Evolutionary conservation across 176 grass and related monocot genomes (phyloP), one percentile per base, ranked within the genome.

Genomic region (Oryza rufipogon): DNA sequence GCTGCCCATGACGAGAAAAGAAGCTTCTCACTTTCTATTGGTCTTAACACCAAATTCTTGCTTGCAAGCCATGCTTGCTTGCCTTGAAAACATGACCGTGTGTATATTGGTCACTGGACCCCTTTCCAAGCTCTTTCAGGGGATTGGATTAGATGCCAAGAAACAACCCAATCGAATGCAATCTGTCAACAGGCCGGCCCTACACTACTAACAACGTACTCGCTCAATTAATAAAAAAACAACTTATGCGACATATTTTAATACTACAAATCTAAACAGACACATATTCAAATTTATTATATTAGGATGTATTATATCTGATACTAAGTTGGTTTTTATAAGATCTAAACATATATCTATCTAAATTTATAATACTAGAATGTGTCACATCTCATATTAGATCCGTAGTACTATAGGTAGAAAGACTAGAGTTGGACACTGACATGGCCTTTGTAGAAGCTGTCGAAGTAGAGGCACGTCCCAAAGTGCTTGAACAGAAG

Each of bases 401-500:
- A 30, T 32, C 2, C 2, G 2, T 32, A 32, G 30, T 32, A 3
- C 30, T 32, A 3, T 32, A 13, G 46, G 11, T 48, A 14, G 2
- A 32, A 32, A 32, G 3, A 49, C 5, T 52, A 52, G 49, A 17
- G 14, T 52, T 17, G 9, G 54, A 58, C 54, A 58, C 28, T 0
- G 44, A 93, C 93, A 89, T 88, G 54, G 75, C 85, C 91, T 83
- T 9, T 71, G 74, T 95, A 98, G 89, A 91, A 81, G 79, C 93
- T 88, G 72, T 98, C 75, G 52, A 90, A 98, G 83, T 95, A 98
- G 25, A 98, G 73, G 56, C 92, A 95, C 0, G 65, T 78, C 19
- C 88, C 91, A 4, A 90, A 98, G 69, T 95, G 96, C 80, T 88
- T 95, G 87, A 91, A 98, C 34, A 86, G 79, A 0, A 98, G 80